These are phyloP conservation scores for Geotrichum australiense DNA, from an alignment of 1,139 yeast species.

Conservation along the genomic window DNA sequence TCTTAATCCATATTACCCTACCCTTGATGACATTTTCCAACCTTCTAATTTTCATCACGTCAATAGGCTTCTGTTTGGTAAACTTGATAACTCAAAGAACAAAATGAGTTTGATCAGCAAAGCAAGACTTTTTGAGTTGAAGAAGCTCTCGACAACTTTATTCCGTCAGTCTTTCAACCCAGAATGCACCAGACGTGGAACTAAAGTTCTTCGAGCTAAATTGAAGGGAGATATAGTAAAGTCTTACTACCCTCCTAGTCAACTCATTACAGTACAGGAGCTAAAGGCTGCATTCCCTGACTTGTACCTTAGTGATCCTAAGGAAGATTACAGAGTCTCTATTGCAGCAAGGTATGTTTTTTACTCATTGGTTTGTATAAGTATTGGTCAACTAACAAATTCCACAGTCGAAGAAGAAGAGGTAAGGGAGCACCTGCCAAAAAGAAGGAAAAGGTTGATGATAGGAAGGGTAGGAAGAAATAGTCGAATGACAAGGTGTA, in stretches of 20 bases:
- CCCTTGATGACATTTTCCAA: no score
- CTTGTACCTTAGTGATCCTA: conserved; percentile 59
- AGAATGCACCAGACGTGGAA: conserved; percentile 59
- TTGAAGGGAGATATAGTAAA: conserved; percentile 69
- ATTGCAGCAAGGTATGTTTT: conserved; percentile 26
- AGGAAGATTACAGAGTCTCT: conserved; percentile 49
- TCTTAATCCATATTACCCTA: no score
- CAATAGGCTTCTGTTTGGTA: no score
- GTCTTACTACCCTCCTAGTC: conserved; percentile 71
- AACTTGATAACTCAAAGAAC: no score
- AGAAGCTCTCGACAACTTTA: conserved; percentile 51
- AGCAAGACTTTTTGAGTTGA: conserved; percentile 47
- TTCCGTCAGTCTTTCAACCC: conserved; percentile 70
- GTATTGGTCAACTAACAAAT: neutral
- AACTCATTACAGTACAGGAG: conserved; percentile 51
- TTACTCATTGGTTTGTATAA: neutral
- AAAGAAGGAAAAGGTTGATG: conserved; percentile 39
- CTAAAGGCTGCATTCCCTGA: conserved; percentile 53
- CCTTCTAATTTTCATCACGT: no score
- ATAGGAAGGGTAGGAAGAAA: conserved; percentile 37
- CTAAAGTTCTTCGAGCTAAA: conserved; percentile 64
- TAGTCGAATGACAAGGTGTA: no score
- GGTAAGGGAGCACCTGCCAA: conserved; percentile 92
- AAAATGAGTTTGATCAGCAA: conserved; percentile 22
- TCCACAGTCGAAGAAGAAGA: conserved; percentile 57